Conservation (phyloP, 2,329 filamentous ascomycete species). For the Pseudogymnoascus sp. region DNA sequence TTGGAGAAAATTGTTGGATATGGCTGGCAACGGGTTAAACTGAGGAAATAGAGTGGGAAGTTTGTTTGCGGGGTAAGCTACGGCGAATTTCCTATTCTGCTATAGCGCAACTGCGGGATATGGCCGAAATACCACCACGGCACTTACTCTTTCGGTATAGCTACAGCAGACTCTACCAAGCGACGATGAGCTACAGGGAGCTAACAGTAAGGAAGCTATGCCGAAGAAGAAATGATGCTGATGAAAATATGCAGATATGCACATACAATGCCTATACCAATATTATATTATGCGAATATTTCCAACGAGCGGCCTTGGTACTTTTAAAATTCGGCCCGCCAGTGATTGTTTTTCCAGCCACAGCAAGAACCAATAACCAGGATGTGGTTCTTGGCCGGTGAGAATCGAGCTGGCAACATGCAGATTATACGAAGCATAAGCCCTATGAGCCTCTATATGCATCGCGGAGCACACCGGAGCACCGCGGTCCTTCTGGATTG, state of each 20-base stretch:
- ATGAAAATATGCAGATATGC: background rate
- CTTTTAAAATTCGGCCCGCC: too few relatives aligned
- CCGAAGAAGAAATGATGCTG: background rate
- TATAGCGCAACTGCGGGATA: background rate
- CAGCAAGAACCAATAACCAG: background rate
- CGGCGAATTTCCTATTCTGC: background rate
- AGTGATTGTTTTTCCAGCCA: background rate
- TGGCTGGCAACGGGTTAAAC: background rate
- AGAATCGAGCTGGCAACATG: background rate
- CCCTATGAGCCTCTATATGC: background rate
- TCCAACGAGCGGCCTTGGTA: too few relatives aligned
- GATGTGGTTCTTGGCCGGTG: background rate
- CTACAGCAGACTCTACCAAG: conserved; percentile 3
- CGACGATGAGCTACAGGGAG: conserved; percentile 30
- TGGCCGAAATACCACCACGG: conserved; percentile 7
- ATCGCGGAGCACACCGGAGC: background rate
- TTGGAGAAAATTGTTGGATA: background rate
- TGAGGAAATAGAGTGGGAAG: background rate
- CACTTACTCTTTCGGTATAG: conserved; percentile 4
- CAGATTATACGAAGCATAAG: background rate
- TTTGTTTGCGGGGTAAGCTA: conserved; percentile 7
- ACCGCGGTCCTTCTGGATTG: background rate
- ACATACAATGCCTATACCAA: background rate
- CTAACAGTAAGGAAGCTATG: background rate
- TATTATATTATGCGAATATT: too few relatives aligned